A percentile compares a stretch with the other conserved stretches of the same genome.
phyloP scores from a whole-genome alignment of 768 basidiomycete species.

The Suillus americanus region DNA sequence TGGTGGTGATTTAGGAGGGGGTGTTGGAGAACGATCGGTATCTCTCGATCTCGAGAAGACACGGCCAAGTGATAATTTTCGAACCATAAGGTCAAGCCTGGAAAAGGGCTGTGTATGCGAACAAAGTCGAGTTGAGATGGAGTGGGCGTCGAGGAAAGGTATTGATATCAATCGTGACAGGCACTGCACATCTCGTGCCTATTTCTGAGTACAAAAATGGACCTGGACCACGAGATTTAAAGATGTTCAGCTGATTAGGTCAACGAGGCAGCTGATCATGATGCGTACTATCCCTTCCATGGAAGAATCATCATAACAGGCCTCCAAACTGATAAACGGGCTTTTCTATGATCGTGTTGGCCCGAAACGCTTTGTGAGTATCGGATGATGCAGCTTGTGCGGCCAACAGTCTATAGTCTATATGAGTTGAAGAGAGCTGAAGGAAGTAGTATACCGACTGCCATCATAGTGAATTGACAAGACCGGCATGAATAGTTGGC shows the following conservation, averaged over 20 bases:
- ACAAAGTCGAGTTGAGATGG: background rate
- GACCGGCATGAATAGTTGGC: background rate
- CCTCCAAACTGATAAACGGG: background rate
- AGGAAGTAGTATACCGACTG: background rate
- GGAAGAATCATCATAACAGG: background rate
- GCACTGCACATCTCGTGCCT: background rate
- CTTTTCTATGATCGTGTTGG: background rate
- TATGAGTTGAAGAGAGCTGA: background rate
- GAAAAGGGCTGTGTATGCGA: background rate
- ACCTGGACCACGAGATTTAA: background rate
- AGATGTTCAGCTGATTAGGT: background rate
- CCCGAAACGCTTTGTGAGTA: background rate
- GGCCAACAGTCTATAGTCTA: too few relatives aligned
- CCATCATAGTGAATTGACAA: background rate
- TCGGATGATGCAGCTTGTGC: background rate
- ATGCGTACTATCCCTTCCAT: background rate
- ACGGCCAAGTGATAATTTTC: background rate
- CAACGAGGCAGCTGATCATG: background rate
- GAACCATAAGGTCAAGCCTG: constrained; percentile 17
- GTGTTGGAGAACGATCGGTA: constrained; percentile 12
- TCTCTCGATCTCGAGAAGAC: constrained; percentile 2
- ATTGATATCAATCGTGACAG: background rate
- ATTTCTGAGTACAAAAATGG: background rate
- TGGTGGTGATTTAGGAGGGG: constrained; percentile 14
- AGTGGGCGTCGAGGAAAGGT: background rate